A percentile compares a stretch with the other conserved stretches of the same genome.
These are phyloP conservation scores for Fusarium poae DNA, from an alignment of 2,329 filamentous ascomycete genomes.

Conservation along the genomic window DNA sequence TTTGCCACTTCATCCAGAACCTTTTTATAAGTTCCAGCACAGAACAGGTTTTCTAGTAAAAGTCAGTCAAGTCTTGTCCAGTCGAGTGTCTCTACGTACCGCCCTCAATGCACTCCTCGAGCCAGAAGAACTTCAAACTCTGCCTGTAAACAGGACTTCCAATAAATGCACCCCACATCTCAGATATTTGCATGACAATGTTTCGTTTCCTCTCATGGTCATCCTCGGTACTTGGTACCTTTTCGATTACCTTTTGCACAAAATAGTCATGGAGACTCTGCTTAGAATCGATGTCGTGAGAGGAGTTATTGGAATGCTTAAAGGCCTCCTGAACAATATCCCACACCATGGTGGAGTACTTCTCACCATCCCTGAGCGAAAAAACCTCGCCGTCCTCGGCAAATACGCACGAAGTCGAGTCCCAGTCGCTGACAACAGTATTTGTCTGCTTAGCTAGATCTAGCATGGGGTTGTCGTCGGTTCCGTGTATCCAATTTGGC, in stretches of 20 bases:
- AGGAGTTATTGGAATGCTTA: slow-evolving; percentile 71
- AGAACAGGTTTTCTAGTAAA: slow-evolving; percentile 68
- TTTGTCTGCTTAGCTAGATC: slow-evolving; percentile 73
- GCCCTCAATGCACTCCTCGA: slow-evolving; percentile 83
- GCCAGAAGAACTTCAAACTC: slow-evolving; percentile 81
- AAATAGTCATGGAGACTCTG: slow-evolving; percentile 70
- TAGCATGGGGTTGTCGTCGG: slow-evolving; percentile 76
- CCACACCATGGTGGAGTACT: slow-evolving; percentile 71
- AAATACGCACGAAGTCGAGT: slow-evolving; percentile 67
- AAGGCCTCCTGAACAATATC: slow-evolving; percentile 76
- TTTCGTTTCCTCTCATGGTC: slow-evolving; percentile 58
- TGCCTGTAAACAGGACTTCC: slow-evolving; percentile 74
- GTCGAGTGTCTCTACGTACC: slow-evolving; percentile 56
- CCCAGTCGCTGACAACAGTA: slow-evolving; percentile 63
- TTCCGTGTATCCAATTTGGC: slow-evolving; percentile 86
- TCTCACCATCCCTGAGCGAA: slow-evolving; percentile 59
- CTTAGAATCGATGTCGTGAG: slow-evolving; percentile 59
- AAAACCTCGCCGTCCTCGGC: slow-evolving; percentile 68
- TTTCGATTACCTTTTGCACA: slow-evolving; percentile 57
- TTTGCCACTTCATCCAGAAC: slow-evolving; percentile 70
- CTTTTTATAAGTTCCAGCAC: slow-evolving; percentile 69
- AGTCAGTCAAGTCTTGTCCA: neutral
- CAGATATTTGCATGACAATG: slow-evolving; percentile 65
- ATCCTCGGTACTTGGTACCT: slow-evolving; percentile 61
- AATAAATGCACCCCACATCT: slow-evolving; percentile 79